These are phyloP conservation scores for Chytridium lagenaria DNA, from an alignment of 371 early-diverging fungal species.

Conservation along the genomic window DNA sequence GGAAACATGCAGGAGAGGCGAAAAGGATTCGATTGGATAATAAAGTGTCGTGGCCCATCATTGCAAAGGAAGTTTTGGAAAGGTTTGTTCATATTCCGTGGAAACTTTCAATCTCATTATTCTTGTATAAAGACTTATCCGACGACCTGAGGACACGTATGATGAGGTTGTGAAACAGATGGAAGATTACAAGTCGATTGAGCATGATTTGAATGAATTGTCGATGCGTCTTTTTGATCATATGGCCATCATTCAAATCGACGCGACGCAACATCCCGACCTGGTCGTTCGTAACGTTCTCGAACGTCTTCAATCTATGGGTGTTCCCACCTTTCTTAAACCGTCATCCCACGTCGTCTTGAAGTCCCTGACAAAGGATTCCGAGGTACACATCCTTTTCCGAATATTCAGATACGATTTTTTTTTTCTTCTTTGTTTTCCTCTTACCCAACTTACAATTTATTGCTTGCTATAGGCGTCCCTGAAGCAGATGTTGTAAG, in stretches of 20 bases:
- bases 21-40: conserved; percentile 33
- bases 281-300: conserved; percentile 38
- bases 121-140: conserved; percentile 39
- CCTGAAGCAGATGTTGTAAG: conserved; percentile 42
- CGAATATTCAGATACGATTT: too few species aligned
- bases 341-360: conserved; percentile 33
- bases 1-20: conserved; percentile 1
- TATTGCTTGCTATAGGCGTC: conserved; percentile 29
- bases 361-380: conserved; percentile 40
- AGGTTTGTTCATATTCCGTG: conserved; percentile 28
- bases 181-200: conserved; percentile 2
- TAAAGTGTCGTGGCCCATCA: conserved; percentile 44
- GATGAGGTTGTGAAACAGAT: conserved; percentile 33
- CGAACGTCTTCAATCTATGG: conserved; percentile 37
- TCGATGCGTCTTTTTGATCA: conserved; percentile 31
- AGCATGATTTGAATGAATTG: conserved; percentile 23
- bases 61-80: conserved; percentile 44
- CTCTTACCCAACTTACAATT: conserved; percentile 11
- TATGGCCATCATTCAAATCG: conserved; percentile 41
- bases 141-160: conserved; percentile 47
- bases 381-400: conserved; percentile 32
- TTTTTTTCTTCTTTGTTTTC: too few species aligned
- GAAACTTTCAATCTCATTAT: not conserved
- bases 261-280: conserved; percentile 54
- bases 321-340: conserved; percentile 34